Evolutionary conservation across 2,329 filamentous ascomycete species (phyloP), one percentile per base, ranked within the genome.

Genomic region (Trichoderma sp.): DNA sequence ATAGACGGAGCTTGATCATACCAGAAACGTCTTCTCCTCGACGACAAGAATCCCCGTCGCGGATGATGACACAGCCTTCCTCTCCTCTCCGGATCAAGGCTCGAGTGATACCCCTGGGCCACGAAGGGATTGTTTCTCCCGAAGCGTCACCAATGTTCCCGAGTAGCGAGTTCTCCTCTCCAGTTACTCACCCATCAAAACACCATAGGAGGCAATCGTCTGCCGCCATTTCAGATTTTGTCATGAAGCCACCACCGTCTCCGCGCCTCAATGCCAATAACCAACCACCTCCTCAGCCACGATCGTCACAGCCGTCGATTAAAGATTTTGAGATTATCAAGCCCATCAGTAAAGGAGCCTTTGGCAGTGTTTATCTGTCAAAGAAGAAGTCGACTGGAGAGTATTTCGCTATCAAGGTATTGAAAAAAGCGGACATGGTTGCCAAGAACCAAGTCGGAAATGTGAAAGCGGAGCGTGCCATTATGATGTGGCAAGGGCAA

Each of bases 401-500:
- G 76, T 99, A 99, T 79, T 99, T 95, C 79, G 96, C 96, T 11
- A 98, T 99, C 83, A 99, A 99, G 78, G 96, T 98, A 1, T 81
- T 99, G 70, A 98, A 98, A 78, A 99, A 99, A 81, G 94, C 96
- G n/a, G 96, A 99, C 83, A 99, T 99, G 96, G 93, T 99, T 72
- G 96, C 96, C 71, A 99, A 99, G 81, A 99, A 99, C 79, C 96
- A 99, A 78, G 94, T 99, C 74, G 97, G 96, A 74, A 99, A 99
- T 77, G 96, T 99, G 76, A 98, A 99, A 81, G 96, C 96, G 10
- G 96, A 99, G 81, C 89, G 96, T 73, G 96, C 96, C 27, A 99
- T 99, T 77, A 98, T 99, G 96, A 99, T 99, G 96, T 98, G 96
- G 93, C 96, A 99, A 82, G 96, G 96, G 27, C 94, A 98, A 80